Base-by-base conservation (phyloP, 2,329 filamentous ascomycete species). In the Calonectria montana region DNA sequence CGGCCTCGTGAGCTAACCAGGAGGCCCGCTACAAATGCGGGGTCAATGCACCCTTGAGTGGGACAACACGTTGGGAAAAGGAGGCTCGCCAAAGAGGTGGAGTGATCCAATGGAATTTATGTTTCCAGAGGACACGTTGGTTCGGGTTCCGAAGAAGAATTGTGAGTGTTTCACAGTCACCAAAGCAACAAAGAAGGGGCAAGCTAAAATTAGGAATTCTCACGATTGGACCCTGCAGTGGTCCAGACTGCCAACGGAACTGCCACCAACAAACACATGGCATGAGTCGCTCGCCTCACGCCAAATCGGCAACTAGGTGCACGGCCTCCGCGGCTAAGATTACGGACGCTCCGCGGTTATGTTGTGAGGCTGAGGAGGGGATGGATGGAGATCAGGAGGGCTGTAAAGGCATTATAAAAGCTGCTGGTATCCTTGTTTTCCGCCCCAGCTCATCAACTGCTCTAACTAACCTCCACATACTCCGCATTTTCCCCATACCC, bases 401-500 rank as follows among this genome's bases (percentile, higher is more conserved):
- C n/a, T n/a, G 37, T 39, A 35, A 18, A 13, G 37, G 25, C 31
- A 39, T 39, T 59, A 59, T 59, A 59, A 39, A 59, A 59, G 31
- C 53, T 35, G 23, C 16, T 21, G 21, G 21, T 25, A 59, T 35
- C 53, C 35, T 39, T 2, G 31, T 23, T 13, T 1, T 39, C 35
- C 39, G 35, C 53, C 53, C 21, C 35, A 18, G 35, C 35, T 39
- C 53, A 59, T 59, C 35, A 15, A 18, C 12, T 7, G 53, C 27
- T 27, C 35, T 35, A 39, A 10, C 29, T 59, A 25, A 59, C 53
- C 53, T 59, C 53, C 53, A 39, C 53, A 39, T 39, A 59, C 53
- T 59, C 53, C 53, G 53, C 53, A 59, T 59, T 59, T 59, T 59
- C 53, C 53, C 53, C 53, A 59, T 39, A 59, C 53, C 53, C 53